A percentile compares a stretch with the other conserved stretches of the same genome.
phyloP scores from a whole-genome alignment of 1,284 basidiomycete species.

The Leucoagaricus sp. region DNA sequence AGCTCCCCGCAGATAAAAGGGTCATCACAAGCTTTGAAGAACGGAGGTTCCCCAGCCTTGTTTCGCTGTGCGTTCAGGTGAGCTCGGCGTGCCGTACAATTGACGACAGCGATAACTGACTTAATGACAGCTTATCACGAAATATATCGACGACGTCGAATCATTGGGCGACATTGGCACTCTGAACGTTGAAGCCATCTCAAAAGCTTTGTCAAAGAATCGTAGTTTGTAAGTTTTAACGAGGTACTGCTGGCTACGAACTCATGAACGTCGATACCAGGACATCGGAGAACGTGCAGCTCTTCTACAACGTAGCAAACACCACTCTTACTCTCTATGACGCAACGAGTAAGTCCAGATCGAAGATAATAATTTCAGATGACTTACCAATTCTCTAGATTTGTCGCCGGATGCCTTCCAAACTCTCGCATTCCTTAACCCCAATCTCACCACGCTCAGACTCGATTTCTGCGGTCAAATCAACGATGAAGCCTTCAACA shows the following conservation, averaged over 20 bases:
- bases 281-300: constrained; percentile 72
- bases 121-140: constrained; percentile 69
- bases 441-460: constrained; percentile 73
- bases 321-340: constrained; percentile 82
- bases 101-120: background rate
- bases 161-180: constrained; percentile 85
- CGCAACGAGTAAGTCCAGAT: constrained; percentile 72
- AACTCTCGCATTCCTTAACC: constrained; percentile 77
- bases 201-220: constrained; percentile 85
- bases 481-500: constrained; percentile 64
- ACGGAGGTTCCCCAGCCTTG: constrained; percentile 67
- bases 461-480: constrained; percentile 91
- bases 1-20: constrained; percentile 59
- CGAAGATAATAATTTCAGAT: background rate
- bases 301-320: constrained; percentile 84
- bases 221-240: constrained; percentile 70
- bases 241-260: background rate
- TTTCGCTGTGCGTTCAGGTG: constrained; percentile 80
- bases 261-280: constrained; percentile 33
- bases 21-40: constrained; percentile 72
- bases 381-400: constrained; percentile 45
- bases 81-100: constrained; percentile 9
- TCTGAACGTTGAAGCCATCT: constrained; percentile 80
- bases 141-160: constrained; percentile 89
- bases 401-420: constrained; percentile 67